Percentiles rank a stretch among this genome's conserved stretches.
These are phyloP conservation scores for Myxozyma neglecta DNA, from an alignment of 805 yeast species.

Conservation along the genomic window DNA sequence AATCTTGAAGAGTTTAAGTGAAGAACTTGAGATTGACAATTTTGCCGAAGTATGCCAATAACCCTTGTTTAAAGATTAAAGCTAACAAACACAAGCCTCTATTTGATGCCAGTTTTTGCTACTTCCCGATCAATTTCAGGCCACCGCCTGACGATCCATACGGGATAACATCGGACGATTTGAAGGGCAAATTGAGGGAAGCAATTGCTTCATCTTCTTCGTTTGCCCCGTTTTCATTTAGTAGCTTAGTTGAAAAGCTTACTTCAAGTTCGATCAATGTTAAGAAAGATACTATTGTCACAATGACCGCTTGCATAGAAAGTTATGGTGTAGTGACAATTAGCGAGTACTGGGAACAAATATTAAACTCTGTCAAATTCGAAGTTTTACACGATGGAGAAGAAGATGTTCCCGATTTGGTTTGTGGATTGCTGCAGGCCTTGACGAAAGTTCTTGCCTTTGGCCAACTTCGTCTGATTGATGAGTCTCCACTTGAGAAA, in stretches of 20 bases:
- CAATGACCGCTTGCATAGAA: constrained; percentile 58
- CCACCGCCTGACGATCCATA: constrained; percentile 85
- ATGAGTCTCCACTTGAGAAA: constrained; percentile 39
- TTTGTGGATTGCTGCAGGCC: constrained; percentile 48
- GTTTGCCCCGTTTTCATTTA: constrained; percentile 72
- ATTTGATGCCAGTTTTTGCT: constrained; percentile 88
- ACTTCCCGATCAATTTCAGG: constrained; percentile 92
- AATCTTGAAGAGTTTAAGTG: constrained; percentile 52
- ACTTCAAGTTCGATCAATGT: constrained; percentile 70
- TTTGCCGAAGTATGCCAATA: constrained; percentile 9
- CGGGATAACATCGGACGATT: constrained; percentile 69
- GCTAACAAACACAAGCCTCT: constrained; percentile 46
- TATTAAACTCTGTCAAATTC: constrained; percentile 87
- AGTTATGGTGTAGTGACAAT: constrained; percentile 53
- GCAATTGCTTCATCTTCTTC: constrained; percentile 62
- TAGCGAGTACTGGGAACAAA: constrained; percentile 61
- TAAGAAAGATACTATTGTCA: constrained; percentile 68
- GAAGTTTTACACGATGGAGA: constrained; percentile 84
- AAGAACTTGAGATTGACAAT: constrained; percentile 44
- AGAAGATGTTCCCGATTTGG: constrained; percentile 44
- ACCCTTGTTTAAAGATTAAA: not conserved
- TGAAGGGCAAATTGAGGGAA: constrained; percentile 61
- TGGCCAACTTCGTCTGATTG: constrained; percentile 39
- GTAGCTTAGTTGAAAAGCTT: constrained; percentile 75
- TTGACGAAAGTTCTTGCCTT: constrained; percentile 40